These are phyloP conservation scores for Fusarium sp. DNA, from an alignment of 2,329 filamentous ascomycete species.

Conservation along the genomic window DNA sequence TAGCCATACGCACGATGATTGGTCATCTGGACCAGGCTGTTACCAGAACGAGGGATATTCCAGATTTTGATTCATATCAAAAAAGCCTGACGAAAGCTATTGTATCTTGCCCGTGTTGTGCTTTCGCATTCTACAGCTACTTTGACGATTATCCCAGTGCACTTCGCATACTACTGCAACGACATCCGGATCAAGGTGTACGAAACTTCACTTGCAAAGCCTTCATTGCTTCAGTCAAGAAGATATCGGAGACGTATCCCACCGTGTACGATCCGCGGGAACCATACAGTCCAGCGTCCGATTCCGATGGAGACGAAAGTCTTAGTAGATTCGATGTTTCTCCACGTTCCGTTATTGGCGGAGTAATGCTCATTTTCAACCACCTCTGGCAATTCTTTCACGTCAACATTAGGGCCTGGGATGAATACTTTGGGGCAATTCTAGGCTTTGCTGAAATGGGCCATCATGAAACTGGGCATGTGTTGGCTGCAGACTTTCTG, in stretches of 20 bases:
- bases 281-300: conserved; percentile 23
- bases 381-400: conserved; percentile 73
- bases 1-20: conserved; percentile 66
- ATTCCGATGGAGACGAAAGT: conserved; percentile 48
- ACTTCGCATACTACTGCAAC: conserved; percentile 73
- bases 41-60: conserved; percentile 74
- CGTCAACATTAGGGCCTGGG: conserved; percentile 73
- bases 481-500: conserved; percentile 72
- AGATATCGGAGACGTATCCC: conserved; percentile 62
- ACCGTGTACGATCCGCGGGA: conserved; percentile 56
- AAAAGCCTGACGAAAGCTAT: conserved; percentile 61
- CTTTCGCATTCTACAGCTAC: conserved; percentile 70
- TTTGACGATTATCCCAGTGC: conserved; percentile 65
- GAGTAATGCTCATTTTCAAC: conserved; percentile 61
- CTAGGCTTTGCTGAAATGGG: conserved; percentile 73
- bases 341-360: conserved; percentile 48
- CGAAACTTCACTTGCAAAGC: conserved; percentile 63
- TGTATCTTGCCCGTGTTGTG: conserved; percentile 62
- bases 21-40: conserved; percentile 81
- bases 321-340: conserved; percentile 10
- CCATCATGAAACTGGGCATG: conserved; percentile 63
- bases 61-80: conserved; percentile 69
- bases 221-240: conserved; percentile 63
- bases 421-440: conserved; percentile 79
- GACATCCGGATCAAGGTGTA: conserved; percentile 66